These are phyloP conservation scores for Silene uniflora DNA, from an alignment of 148 eudicot species.

Conservation along the genomic window DNA sequence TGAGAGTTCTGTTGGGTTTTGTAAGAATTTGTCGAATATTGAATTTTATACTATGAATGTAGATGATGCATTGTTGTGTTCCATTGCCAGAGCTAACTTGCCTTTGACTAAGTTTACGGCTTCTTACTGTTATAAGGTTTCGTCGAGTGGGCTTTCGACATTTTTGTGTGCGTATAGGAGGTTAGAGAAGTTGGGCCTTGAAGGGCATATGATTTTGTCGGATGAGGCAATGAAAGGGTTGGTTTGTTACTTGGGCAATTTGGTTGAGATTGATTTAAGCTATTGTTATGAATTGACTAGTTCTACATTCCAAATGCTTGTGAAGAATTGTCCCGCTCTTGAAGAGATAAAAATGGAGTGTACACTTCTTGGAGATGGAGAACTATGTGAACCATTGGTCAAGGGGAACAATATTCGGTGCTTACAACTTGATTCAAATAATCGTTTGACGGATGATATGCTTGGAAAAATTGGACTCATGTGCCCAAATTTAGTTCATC, in stretches of 20 bases:
- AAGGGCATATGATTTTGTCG: background rate
- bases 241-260: background rate
- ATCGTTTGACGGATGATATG: background rate
- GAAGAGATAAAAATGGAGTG: background rate
- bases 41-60: background rate
- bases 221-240: background rate
- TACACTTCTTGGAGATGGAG: background rate
- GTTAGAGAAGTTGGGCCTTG: background rate
- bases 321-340: background rate
- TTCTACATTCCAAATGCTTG: background rate
- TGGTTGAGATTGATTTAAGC: background rate
- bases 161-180: background rate
- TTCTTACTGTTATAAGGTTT: background rate
- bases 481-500: background rate
- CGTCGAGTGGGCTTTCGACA: background rate
- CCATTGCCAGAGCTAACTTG: slow-evolving; percentile 1
- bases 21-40: background rate
- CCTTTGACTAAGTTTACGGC: background rate
- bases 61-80: background rate
- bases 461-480: background rate
- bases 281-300: background rate
- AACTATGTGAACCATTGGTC: background rate
- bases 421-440: background rate
- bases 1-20: background rate
- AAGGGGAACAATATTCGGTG: background rate